Base-by-base conservation (phyloP, 2,329 filamentous ascomycete species). In the Beauveria scarabaeidicola region DNA sequence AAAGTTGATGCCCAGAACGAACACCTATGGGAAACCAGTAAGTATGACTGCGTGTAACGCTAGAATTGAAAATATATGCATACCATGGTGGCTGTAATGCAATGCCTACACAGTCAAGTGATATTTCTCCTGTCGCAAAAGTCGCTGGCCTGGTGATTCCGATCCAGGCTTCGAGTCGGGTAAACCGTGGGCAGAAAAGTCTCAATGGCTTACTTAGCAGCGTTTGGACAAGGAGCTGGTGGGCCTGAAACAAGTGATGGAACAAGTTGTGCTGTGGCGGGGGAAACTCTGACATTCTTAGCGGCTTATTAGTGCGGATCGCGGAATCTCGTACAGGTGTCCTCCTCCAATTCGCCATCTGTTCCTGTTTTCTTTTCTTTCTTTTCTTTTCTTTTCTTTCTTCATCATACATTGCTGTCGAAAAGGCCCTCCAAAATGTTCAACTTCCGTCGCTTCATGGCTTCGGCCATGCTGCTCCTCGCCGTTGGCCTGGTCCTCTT, bases 1-100 rank as follows among this genome's bases (percentile, higher is more conserved):
- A 78, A 97, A 97, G 78, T 89, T 92, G 78, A 90, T 80, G 68
- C 90, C 90, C 70, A 93, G 81, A 69, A 97, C 87, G 78, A 94
- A 90, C 69, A 92, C 88, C 90, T 91, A 21, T 40, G 17, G 3
- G 46, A 2, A 32, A 23, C 41, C 13, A 19, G 21, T 48, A 17
- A 52, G 40, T 21, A 43, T 27, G 7, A 11, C 11, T 36, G 15
- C 8, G 2, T 3, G 7, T 40, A 13, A 19, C 1, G n/a, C 21
- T 8, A 9, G 6, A 13, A 44, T 44, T 19, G 7, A 11, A 5
- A 4, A 19, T 5, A 11, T 55, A 15, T 51, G 11, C 53, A 17
- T 61, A 65, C 63, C 63, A 65, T 64, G 27, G 57, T 59, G 61
- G 38, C 50, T 27, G 40, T 17, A 25, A 52, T 15, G 32, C n/a